Conservation (phyloP, 495 filamentous ascomycete genomes). For the Tuber microsphaerosporum region DNA sequence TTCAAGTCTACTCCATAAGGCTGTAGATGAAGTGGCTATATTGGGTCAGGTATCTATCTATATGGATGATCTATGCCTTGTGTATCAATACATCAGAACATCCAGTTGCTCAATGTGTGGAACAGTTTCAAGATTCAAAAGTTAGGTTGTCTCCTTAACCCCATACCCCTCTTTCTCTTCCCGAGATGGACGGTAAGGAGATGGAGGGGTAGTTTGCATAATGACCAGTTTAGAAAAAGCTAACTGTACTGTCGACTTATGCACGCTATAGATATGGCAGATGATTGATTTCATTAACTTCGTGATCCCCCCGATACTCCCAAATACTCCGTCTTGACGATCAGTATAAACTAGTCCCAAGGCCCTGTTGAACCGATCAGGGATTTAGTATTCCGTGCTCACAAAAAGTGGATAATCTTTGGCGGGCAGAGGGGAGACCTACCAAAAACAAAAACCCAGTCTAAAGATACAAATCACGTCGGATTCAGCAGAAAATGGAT, state of each 20-base stretch:
- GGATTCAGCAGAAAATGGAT: constrained; percentile 34
- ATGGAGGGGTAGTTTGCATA: not conserved
- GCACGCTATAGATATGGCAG: constrained; percentile 1
- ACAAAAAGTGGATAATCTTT: constrained; percentile 30
- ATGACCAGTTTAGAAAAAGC: not conserved
- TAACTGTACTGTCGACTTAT: not conserved
- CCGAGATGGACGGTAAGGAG: not conserved
- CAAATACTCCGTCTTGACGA: constrained; percentile 5
- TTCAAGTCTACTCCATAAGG: constrained; percentile 2
- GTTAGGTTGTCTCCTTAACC: not conserved
- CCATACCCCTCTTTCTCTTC: not conserved
- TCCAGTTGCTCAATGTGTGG: not conserved
- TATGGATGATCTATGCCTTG: not conserved
- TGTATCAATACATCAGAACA: not conserved
- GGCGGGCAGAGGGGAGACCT: constrained; percentile 17
- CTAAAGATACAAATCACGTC: constrained; percentile 32
- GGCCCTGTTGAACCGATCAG: constrained; percentile 23
- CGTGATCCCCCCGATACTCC: constrained; percentile 4
- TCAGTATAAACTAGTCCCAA: constrained; percentile 14
- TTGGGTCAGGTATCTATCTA: not conserved
- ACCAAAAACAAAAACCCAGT: constrained; percentile 25
- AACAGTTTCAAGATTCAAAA: not conserved
- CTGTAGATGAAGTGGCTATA: not conserved
- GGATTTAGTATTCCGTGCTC: constrained; percentile 17
- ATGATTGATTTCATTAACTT: constrained; percentile 5